These are phyloP conservation scores for Sindora glabra DNA, from an alignment of 306 rosid genomes.

Conservation along the genomic window DNA sequence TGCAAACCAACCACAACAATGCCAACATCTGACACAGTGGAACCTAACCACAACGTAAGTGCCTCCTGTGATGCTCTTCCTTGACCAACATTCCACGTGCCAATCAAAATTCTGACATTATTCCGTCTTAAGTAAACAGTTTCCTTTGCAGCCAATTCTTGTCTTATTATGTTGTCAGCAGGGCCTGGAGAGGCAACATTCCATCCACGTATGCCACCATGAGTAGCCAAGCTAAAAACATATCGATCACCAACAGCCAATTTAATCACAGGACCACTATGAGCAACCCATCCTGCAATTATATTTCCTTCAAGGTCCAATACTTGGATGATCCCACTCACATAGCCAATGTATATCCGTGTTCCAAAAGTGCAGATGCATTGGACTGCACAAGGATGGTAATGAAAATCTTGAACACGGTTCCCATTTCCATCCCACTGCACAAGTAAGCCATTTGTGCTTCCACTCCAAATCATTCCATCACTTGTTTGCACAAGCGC, in stretches of 20 bases:
- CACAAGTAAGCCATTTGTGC: constrained; percentile 80
- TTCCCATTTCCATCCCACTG: constrained; percentile 93
- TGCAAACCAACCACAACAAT: constrained; percentile 92
- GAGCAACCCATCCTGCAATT: constrained; percentile 87
- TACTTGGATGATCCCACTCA: constrained; percentile 75
- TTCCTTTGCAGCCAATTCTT: constrained; percentile 73
- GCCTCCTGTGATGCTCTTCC: constrained; percentile 87
- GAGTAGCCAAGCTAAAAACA: constrained; percentile 91
- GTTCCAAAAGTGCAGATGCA: constrained; percentile 80
- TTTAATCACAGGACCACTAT: constrained; percentile 78
- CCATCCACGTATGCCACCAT: constrained; percentile 97
- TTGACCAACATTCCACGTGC: constrained; percentile 99
- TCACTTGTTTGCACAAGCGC: constrained; percentile 62
- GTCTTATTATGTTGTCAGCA: constrained; percentile 51
- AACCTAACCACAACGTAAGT: constrained; percentile 86
- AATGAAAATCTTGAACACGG: constrained; percentile 71
- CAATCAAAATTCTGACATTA: constrained; percentile 72
- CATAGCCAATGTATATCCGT: constrained; percentile 72
- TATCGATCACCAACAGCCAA: constrained; percentile 55
- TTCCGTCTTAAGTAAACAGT: constrained; percentile 49
- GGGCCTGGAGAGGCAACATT: constrained; percentile 83
- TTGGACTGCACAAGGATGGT: constrained; percentile 70
- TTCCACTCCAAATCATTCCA: constrained; percentile 97
- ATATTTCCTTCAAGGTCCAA: constrained; percentile 85
- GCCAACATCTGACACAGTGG: constrained; percentile 80